Conservation (phyloP, 148 eudicot genomes). For the Mesembryanthemum crystallinum region DNA sequence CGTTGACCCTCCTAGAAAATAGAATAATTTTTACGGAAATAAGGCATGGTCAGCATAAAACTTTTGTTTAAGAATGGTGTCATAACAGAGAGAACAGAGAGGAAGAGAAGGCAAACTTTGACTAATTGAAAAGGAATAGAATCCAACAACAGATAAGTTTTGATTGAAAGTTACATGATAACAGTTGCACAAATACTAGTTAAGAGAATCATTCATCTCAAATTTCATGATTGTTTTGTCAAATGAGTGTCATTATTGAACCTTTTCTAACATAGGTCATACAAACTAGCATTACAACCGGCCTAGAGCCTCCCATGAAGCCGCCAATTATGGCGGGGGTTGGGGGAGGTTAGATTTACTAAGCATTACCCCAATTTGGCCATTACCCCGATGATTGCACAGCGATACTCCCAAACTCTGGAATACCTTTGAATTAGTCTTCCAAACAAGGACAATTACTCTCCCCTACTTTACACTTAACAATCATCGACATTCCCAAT, state of each 20-base stretch:
- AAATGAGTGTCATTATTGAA: not conserved
- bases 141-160: not conserved
- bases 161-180: not conserved
- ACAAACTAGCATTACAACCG: not conserved
- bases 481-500: not conserved
- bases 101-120: not conserved
- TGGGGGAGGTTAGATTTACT: too few species aligned
- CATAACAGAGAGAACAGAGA: not conserved
- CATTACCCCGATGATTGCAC: too few species aligned
- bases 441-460: too few species aligned
- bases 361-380: too few species aligned
- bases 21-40: not conserved
- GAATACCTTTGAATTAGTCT: too few species aligned
- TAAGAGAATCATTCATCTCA: not conserved
- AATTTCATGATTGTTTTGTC: not conserved
- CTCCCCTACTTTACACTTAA: too few species aligned
- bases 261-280: not conserved
- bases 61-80: not conserved
- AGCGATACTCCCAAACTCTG: too few species aligned
- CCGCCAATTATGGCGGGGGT: too few species aligned
- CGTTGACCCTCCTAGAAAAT: constrained; percentile 28
- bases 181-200: not conserved
- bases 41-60: not conserved
- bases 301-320: too few species aligned
- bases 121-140: not conserved